Base-by-base conservation (phyloP, 129 eudicot genomes). In the Centrapalus pauciflorus region DNA sequence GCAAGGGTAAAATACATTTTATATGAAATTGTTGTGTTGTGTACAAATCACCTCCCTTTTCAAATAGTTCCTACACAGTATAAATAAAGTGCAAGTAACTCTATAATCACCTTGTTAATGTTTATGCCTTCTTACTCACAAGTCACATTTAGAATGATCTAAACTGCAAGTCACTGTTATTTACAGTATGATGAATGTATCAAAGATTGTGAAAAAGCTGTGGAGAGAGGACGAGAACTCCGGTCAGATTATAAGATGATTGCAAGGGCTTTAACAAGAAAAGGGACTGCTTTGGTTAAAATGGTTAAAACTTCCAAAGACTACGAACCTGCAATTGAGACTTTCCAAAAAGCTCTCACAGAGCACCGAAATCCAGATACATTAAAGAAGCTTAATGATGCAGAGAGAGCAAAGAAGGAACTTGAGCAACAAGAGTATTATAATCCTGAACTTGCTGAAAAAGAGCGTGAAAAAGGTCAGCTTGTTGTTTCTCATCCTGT, bases 301-400 rank as follows among this genome's bases (percentile, higher is more conserved):
- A 75, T 86, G 88, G 99, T 95, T 0, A 89, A 94, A 73, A 66
- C 58, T 63, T 86, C 99, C 1, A 89, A 86, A 79, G 99, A 94
- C 51, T 94, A 52, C 43, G 93, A 86, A 13, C 93, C 95, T 62
- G 99, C 97, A 21, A 94, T 94, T 19, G 99, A 94, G 76, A 55
- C 84, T 11, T 94, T 89, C 83, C 97, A 94, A 55, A 94, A 89
- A 77, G 95, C 99, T 16, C 85, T 94, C 7, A 94, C 99, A 6
- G 99, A 94, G 74, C 99, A 94, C 66, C 99, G 97, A 24, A 94
- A 89, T 59, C 97, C 99, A 0, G 97, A 94, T 49, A 94, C 99
- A 0, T 58, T 94, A 60, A 94, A 94, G 73, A 94, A 81, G 81
- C 92, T 94, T 4, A 94, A 94, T 79, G 99, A 94, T 41, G 99